Evolutionary conservation across 2,329 filamentous ascomycete species (phyloP), one percentile per base, ranked within the genome.

Genomic region (Nothophoma quercina): DNA sequence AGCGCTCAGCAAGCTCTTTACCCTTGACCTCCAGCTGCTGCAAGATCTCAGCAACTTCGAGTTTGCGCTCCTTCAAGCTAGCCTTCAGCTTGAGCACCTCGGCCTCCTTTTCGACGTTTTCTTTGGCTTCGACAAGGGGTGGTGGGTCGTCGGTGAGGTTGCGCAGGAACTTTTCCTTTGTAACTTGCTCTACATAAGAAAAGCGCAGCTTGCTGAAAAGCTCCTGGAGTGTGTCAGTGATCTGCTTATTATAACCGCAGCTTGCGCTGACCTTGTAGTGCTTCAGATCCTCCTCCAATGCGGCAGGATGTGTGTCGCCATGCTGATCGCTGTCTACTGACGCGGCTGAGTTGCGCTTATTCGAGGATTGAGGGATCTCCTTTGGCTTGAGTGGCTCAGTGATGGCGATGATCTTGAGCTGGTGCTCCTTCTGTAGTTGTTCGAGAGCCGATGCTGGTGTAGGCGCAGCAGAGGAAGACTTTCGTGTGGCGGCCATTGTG

Each of bases 101-200:
- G 50, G 83, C 80, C 49, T 75, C 73, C 50, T 72, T 70, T 32
- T 64, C 66, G 3, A 69, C 58, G 70, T 97, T 98, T 69, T 98
- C 93, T 64, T 87, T 84, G 34, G 88, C 85, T 32, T 88, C 88
- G 51, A 96, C 90, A 36, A 98, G 88, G 13, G 93, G 82, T 0
- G 93, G 95, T 40, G 93, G 91, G 58, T 96, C 90, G 58, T 91
- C 91, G 13, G 96, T 91, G 64, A 98, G 96, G 59, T 90, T 88
- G 62, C 92, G 90, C 47, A 99, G 88, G 75, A 97, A 98, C 69
- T 96, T 96, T 74, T 99, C 95, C 77, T 98, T 99, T 35, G 93
- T 98, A 58, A 98, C 92, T 79, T 98, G 95, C 77, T 99, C 95
- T 64, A 97, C 89, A 76, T 98, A 98, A 60, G 90, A 96, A 80